A percentile compares a stretch with the other conserved stretches of the same genome.
phyloP scores from a whole-genome alignment of 2,329 filamentous ascomycete species.

The Fusarium nurragi region DNA sequence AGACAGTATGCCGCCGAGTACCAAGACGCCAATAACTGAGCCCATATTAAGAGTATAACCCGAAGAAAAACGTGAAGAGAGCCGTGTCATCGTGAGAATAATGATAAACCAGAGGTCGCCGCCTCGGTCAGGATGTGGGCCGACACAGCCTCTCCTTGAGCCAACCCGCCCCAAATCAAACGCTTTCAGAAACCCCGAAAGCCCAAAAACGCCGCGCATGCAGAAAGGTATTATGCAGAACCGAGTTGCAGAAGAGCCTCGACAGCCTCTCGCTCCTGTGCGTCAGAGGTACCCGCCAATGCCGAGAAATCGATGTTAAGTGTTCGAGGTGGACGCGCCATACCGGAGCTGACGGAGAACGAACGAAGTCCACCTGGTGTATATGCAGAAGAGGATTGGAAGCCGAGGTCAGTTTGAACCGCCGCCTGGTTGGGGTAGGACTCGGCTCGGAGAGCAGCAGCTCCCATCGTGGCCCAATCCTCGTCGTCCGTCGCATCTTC shows the following conservation, averaged over 20 bases:
- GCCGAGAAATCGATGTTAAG: conserved; percentile 63
- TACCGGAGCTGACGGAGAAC: conserved; percentile 61
- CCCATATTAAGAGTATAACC: conserved; percentile 21
- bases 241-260: conserved; percentile 83
- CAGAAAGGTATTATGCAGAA: conserved; percentile 72
- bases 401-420: conserved; percentile 63
- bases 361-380: conserved; percentile 57
- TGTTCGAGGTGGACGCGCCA: conserved; percentile 63
- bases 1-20: conserved; percentile 29
- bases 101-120: conserved; percentile 46
- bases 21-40: conserved; percentile 42
- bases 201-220: conserved; percentile 63
- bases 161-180: conserved; percentile 45
- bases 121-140: conserved; percentile 45
- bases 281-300: conserved; percentile 64
- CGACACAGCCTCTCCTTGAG: conserved; percentile 47
- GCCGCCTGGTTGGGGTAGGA: conserved; percentile 67
- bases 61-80: conserved; percentile 32
- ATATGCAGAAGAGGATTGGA: conserved; percentile 57
- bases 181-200: conserved; percentile 34
- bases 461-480: conserved; percentile 91
- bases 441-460: conserved; percentile 79
- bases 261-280: conserved; percentile 82
- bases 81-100: conserved; percentile 50
- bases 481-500: conserved; percentile 94